Evolutionary conservation across 768 basidiomycete species (phyloP).

Genomic region (Leucocoprinus sp.): DNA sequence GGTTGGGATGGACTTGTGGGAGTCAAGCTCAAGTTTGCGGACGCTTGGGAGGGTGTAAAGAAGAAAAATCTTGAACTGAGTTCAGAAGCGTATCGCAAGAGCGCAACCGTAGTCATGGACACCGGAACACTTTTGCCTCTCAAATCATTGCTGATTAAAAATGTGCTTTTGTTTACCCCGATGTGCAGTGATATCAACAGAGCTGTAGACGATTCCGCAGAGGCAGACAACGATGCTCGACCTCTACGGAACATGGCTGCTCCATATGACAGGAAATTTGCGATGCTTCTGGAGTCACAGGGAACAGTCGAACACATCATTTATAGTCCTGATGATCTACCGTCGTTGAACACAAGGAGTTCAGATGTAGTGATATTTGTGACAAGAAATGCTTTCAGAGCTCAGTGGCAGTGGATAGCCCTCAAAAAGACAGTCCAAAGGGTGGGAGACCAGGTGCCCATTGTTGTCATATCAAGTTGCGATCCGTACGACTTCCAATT

Average conservation of each 20-base stretch:
- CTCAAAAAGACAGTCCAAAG: constrained; percentile 18
- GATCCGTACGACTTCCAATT: constrained; percentile 54
- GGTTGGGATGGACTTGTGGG: constrained; percentile 31
- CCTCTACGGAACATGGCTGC: constrained; percentile 49
- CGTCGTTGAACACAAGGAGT: constrained; percentile 12
- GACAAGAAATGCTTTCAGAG: constrained; percentile 46
- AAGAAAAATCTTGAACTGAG: constrained; percentile 34
- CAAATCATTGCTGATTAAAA: constrained; percentile 15
- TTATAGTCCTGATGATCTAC: constrained; percentile 23
- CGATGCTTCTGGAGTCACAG: constrained; percentile 26
- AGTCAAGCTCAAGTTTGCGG: constrained; percentile 15
- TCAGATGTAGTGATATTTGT: constrained; percentile 39
- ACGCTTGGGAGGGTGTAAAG: constrained; percentile 29
- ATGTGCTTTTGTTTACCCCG: constrained; percentile 47
- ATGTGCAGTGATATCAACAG: constrained; percentile 47
- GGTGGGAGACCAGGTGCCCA: constrained; percentile 14
- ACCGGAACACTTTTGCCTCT: constrained; percentile 29
- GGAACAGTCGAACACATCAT: constrained; percentile 36
- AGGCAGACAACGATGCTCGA: constrained; percentile 30
- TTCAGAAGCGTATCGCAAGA: constrained; percentile 35
- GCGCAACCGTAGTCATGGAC: constrained; percentile 40
- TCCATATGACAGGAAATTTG: constrained; percentile 45
- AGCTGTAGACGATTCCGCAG: constrained; percentile 48
- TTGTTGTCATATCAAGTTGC: constrained; percentile 52
- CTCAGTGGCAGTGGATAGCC: constrained; percentile 42